Conservation (phyloP, 2,329 filamentous ascomycete species). For the Arthrinium puccinioides region DNA sequence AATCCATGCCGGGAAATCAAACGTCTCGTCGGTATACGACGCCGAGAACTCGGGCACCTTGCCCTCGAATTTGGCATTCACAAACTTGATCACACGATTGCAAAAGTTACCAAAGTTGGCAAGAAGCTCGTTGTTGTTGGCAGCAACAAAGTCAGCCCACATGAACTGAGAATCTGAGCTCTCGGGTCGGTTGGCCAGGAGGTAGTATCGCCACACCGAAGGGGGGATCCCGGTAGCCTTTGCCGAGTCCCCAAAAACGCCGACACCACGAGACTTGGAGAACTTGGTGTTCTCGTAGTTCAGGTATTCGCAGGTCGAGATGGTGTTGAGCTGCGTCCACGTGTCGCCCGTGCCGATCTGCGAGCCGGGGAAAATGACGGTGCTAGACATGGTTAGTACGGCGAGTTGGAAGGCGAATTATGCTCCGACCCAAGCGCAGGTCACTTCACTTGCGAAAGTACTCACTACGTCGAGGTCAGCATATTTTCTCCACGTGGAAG, state of each 20-base stretch:
- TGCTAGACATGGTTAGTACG: too few relatives aligned
- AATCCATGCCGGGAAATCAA: slow-evolving; percentile 35
- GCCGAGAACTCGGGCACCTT: slow-evolving; percentile 56
- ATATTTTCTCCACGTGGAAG: too few relatives aligned
- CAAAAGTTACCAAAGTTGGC: slow-evolving; percentile 62
- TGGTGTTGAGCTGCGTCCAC: slow-evolving; percentile 68
- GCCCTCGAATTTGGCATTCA: slow-evolving; percentile 67
- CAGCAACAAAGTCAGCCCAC: slow-evolving; percentile 63
- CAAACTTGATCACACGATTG: slow-evolving; percentile 68
- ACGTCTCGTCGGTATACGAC: slow-evolving; percentile 46
- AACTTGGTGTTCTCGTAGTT: slow-evolving; percentile 69
- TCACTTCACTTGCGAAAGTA: too few relatives aligned
- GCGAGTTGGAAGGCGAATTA: too few relatives aligned
- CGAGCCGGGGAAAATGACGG: slow-evolving; percentile 66
- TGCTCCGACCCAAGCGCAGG: too few relatives aligned
- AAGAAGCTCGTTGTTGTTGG: slow-evolving; percentile 67
- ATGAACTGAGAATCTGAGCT: slow-evolving; percentile 68
- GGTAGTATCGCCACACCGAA: slow-evolving; percentile 72
- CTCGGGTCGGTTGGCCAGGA: slow-evolving; percentile 65
- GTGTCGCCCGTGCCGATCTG: slow-evolving; percentile 63
- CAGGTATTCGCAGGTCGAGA: slow-evolving; percentile 66
- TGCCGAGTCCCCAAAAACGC: slow-evolving; percentile 68
- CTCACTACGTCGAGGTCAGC: too few relatives aligned
- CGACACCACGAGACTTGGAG: slow-evolving; percentile 65
- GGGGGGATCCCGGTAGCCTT: slow-evolving; percentile 62